Conservation (phyloP, 371 early-diverging fungal species). For the Cokeromyces recurvatus region DNA sequence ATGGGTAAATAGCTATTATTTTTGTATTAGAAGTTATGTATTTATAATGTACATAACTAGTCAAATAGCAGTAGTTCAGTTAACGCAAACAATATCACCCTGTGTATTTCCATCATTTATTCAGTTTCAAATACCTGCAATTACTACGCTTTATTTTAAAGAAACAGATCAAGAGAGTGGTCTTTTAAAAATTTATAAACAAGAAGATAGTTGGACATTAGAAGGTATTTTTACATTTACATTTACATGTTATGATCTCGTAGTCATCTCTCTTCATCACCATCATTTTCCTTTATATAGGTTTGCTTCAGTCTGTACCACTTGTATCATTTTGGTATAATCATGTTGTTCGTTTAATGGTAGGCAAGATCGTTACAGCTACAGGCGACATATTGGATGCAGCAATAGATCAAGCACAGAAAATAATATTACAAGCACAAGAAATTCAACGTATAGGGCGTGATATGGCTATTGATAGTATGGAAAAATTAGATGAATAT, state of each 20-base stretch:
- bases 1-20: no score
- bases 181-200: slow-evolving; percentile 48
- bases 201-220: slow-evolving; percentile 62
- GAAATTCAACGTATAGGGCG: slow-evolving; percentile 42
- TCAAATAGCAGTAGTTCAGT: slow-evolving; percentile 52
- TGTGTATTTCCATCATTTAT: slow-evolving; percentile 43
- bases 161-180: slow-evolving; percentile 48
- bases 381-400: slow-evolving; percentile 59
- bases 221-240: slow-evolving; percentile 32
- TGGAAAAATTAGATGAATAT: slow-evolving; percentile 43
- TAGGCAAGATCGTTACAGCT: slow-evolving; percentile 51
- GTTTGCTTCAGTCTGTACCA: slow-evolving; percentile 58
- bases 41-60: slow-evolving; percentile 16
- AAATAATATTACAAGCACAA: slow-evolving; percentile 36
- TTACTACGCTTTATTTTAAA: slow-evolving; percentile 49
- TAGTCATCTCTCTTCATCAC: not conserved
- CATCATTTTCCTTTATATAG: slow-evolving; percentile 10
- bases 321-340: slow-evolving; percentile 66
- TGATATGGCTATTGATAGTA: slow-evolving; percentile 38
- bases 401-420: slow-evolving; percentile 44
- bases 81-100: slow-evolving; percentile 50
- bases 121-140: slow-evolving; percentile 46
- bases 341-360: slow-evolving; percentile 49
- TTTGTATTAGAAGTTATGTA: slow-evolving; percentile 12
- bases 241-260: not conserved